Evolutionary conservation across 139 green algal genomes (phyloP), one percentile per base, ranked within the genome.

Genomic region (Chlorella sp.): DNA sequence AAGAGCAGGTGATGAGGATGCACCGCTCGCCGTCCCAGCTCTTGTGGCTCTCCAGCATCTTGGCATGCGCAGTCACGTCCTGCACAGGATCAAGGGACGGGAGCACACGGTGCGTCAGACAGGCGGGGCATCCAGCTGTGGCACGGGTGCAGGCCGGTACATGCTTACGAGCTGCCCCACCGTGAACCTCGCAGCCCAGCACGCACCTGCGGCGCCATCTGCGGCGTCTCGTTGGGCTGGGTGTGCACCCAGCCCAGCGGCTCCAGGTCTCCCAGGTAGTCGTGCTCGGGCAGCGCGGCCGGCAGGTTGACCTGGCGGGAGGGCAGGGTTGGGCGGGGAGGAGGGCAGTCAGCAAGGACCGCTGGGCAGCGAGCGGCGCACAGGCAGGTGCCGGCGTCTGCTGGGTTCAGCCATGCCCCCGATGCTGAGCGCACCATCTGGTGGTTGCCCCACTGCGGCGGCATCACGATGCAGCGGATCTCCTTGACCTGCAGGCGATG

Each of bases 231-330:
- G 88, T 98, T 97, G 70, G 97, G 97, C 93, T 99, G 96, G 19
- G 97, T 99, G 93, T 99, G 97, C 74, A 99, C 88, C 97, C 97
- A 99, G 40, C 97, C 97, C 40, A 99, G 94, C 26, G 97, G 97
- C 94, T 99, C 97, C 85, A 99, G 90, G 86, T 98, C 97, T 22
- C 88, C 83, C 82, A 99, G 92, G 90, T 99, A 98, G 75, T 98
- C 96, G 87, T 99, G 97, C 85, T 99, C 96, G 1, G 97, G 96
- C 76, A 99, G 89, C 28, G 60, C 60, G 34, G 78, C 48, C 16
- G 97, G 97, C 80, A 99, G 91, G 90, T 98, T 90, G 48, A 99
- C 96, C 83, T 6, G 16, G 8, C 4, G 22, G 58, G 32, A 16
- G 30, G 20, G 34, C 13, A 16, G 46, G 30, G 65, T 3, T 46